Evolutionary conservation across 192 early-diverging fungal genomes (phyloP).

Genomic region (Mycoemilia scoparia): DNA sequence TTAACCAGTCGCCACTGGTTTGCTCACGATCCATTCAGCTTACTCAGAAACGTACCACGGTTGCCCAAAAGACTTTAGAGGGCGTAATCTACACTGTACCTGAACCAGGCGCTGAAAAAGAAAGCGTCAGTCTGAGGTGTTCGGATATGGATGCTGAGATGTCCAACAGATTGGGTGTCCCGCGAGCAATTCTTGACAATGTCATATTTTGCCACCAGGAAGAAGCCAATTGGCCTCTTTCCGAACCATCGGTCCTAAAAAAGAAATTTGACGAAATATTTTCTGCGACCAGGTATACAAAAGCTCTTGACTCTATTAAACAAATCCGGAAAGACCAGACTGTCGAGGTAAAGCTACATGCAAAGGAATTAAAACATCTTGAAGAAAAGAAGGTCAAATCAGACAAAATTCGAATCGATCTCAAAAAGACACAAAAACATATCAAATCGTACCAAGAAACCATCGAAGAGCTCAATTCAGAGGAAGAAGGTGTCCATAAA

Average conservation of each 20-base stretch:
- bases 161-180: slow-evolving; percentile 72
- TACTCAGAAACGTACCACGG: slow-evolving; percentile 40
- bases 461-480: slow-evolving; percentile 18
- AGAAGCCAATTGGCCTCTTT: slow-evolving; percentile 91
- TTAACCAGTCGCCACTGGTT: slow-evolving; percentile 50
- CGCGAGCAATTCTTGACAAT: slow-evolving; percentile 81
- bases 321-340: slow-evolving; percentile 49
- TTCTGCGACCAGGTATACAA: slow-evolving; percentile 78
- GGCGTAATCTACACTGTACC: slow-evolving; percentile 40
- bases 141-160: slow-evolving; percentile 75
- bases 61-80: slow-evolving; percentile 64
- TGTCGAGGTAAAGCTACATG: slow-evolving; percentile 39
- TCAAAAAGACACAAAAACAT: slow-evolving; percentile 16
- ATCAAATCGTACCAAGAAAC: slow-evolving; percentile 25
- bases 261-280: slow-evolving; percentile 99
- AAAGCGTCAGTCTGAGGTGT: slow-evolving; percentile 61
- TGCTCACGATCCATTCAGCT: slow-evolving; percentile 59
- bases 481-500: slow-evolving; percentile 20
- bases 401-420: slow-evolving; percentile 32
- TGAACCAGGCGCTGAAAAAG: slow-evolving; percentile 35
- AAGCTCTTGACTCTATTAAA: slow-evolving; percentile 73
- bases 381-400: slow-evolving; percentile 53
- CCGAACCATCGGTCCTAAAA: slow-evolving; percentile 70
- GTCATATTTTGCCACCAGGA: slow-evolving; percentile 99
- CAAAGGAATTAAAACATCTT: slow-evolving; percentile 42